Percentiles rank a stretch among this genome's conserved stretches.
Evolutionary conservation across 108 stramenopile genomes (phyloP).

Genomic region (Skeletonema marinoi): DNA sequence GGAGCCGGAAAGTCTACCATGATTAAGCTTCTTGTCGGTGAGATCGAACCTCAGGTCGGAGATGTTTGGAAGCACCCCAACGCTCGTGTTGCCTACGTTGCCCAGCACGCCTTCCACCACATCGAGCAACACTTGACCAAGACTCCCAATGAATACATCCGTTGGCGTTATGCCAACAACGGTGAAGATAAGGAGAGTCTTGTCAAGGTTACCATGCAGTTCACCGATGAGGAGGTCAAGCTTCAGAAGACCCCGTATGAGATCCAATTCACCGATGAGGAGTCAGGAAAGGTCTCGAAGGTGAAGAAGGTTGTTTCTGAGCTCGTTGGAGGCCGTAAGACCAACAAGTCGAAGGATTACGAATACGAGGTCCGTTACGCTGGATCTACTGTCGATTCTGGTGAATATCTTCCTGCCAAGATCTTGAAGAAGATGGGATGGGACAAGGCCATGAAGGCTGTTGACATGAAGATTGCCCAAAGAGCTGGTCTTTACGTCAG

Average conservation of each 20-base stretch:
- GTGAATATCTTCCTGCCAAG: conserved; percentile 90
- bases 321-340: conserved; percentile 95
- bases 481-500: conserved; percentile 91
- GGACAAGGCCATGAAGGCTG: conserved; percentile 98
- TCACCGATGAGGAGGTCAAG: conserved; percentile 91
- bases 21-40: conserved; percentile 99
- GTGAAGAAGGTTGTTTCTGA: conserved; percentile 97
- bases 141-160: conserved; percentile 99
- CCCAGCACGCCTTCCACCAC: conserved; percentile 99
- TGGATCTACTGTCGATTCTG: conserved; percentile 85
- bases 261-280: conserved; percentile 94
- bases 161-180: conserved; percentile 99
- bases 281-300: conserved; percentile 93
- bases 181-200: conserved; percentile 99
- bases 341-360: conserved; percentile 95
- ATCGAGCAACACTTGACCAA: conserved; percentile 96
- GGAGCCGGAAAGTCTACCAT: conserved; percentile 99
- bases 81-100: conserved; percentile 98
- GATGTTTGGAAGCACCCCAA: conserved; percentile 99
- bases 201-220: conserved; percentile 96
- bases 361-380: conserved; percentile 96
- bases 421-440: conserved; percentile 98
- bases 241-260: conserved; percentile 96
- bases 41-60: conserved; percentile 93
- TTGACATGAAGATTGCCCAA: conserved; percentile 98